Percentiles rank a stretch among this genome's conserved stretches.
Evolutionary conservation across 2,329 filamentous ascomycete species (phyloP).

Genomic region (Lecanoromycetidae sp.): DNA sequence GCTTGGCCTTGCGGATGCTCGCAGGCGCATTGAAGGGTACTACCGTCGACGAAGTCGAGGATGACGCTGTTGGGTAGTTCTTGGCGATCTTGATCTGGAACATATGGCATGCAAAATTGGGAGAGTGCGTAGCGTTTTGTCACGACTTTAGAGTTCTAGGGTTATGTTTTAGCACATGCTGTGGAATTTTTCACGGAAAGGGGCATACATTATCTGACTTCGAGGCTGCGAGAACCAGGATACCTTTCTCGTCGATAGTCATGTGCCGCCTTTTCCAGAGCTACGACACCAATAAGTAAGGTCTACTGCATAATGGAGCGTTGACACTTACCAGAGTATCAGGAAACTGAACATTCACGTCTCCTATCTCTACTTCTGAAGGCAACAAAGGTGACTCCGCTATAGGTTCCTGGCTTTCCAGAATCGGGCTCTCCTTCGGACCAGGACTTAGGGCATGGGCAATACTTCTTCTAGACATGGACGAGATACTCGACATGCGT

Average conservation of each 20-base stretch:
- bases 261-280: slow-evolving; percentile 92
- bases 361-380: slow-evolving; percentile 60
- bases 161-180: slow-evolving; percentile 17
- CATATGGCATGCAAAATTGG: slow-evolving; percentile 67
- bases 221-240: slow-evolving; percentile 64
- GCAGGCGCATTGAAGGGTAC: slow-evolving; percentile 51
- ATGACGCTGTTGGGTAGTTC: slow-evolving; percentile 74
- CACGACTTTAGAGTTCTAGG: slow-evolving; percentile 42
- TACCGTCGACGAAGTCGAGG: slow-evolving; percentile 50
- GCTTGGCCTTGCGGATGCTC: slow-evolving; percentile 44
- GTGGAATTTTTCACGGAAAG: slow-evolving; percentile 6
- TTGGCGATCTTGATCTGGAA: slow-evolving; percentile 81
- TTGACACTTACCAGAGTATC: slow-evolving; percentile 55
- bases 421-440: slow-evolving; percentile 28
- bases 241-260: slow-evolving; percentile 71
- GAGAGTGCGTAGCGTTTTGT: slow-evolving; percentile 74
- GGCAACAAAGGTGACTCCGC: slow-evolving; percentile 24
- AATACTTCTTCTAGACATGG: slow-evolving; percentile 39
- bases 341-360: slow-evolving; percentile 94
- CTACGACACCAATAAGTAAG: slow-evolving; percentile 22
- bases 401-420: slow-evolving; percentile 24
- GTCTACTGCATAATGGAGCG: slow-evolving; percentile 12
- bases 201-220: slow-evolving; percentile 42
- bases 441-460: slow-evolving; percentile 27
- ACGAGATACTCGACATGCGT: slow-evolving; percentile 46